phyloP scores from a whole-genome alignment of 2,329 filamentous ascomycete species.

The Myriosclerotinia duriaeana region DNA sequence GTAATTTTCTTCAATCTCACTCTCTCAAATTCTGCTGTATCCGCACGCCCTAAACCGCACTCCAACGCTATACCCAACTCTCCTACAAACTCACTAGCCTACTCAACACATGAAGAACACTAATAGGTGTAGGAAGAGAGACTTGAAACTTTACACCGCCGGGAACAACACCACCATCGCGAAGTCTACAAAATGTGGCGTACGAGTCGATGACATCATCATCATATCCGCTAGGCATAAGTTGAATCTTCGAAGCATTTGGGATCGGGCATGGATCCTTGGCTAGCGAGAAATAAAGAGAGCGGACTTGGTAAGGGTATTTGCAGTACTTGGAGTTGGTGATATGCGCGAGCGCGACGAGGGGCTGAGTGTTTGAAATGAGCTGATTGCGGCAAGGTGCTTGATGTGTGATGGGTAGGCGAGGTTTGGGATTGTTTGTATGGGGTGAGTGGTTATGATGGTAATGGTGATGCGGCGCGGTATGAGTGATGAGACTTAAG shows the following conservation, averaged over 20 bases:
- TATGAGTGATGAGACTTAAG: not conserved
- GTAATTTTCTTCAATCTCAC: conserved; percentile 23
- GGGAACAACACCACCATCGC: conserved; percentile 33
- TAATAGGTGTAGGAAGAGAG: conserved; percentile 39
- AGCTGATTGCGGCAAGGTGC: no score
- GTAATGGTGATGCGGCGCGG: not conserved
- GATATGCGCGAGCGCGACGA: no score
- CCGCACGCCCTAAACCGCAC: conserved; percentile 44
- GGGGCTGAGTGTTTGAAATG: no score
- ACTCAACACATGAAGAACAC: conserved; percentile 28
- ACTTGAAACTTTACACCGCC: conserved; percentile 40
- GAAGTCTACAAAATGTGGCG: conserved; percentile 32
- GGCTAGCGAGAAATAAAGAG: conserved; percentile 22
- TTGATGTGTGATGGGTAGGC: not conserved
- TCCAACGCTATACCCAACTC: conserved; percentile 46
- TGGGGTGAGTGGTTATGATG: not conserved
- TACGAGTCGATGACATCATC: conserved; percentile 38
- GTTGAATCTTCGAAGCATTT: conserved; percentile 18
- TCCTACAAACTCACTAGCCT: conserved; percentile 34
- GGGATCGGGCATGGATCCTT: conserved; percentile 11
- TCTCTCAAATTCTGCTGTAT: conserved; percentile 26
- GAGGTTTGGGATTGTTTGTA: not conserved
- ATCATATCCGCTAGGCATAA: conserved; percentile 35
- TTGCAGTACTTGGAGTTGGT: not conserved
- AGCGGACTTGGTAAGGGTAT: conserved; percentile 22